Evolutionary conservation across 257 asterid genomes (phyloP), one percentile per base, ranked within the genome.

Genomic region (Fraxinus americana): DNA sequence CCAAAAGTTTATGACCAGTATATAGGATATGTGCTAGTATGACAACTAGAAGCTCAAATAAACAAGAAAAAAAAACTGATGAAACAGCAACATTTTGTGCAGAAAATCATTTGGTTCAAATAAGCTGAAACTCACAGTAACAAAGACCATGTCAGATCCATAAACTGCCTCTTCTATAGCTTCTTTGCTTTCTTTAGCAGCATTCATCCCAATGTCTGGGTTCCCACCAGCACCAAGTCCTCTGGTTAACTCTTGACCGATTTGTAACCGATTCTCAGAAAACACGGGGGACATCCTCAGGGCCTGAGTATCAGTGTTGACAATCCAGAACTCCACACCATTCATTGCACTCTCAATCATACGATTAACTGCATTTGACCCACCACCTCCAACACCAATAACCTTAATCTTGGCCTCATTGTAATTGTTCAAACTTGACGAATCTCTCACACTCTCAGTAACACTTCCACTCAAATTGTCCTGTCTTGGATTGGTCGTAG

Each of bases 151-250:
- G 76, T 87, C 91, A 61, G 91, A 67, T 57, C 91, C 91, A 19
- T 79, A 75, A 81, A 94, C 92, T 29, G 99, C 97, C 32, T 89
- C 91, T 81, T 88, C 99, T 68, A 94, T 90, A 67, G 94, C 74
- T 83, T 87, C 91, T 79, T 88, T 91, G 87, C 98, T 92, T 81
- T 94, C 99, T 45, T 81, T 85, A 52, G 91, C 91, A 43, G 89
- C 89, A 81, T 79, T 87, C 85, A 61, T 87, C 48, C 91, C 91
- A 79, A 87, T 87, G 39, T 85, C 89, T 4, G 91, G 91, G 75
- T 87, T 87, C 43, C 91, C 91, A 70, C 91, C 91, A 67, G 91
- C 91, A 68, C 91, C 91, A 65, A 87, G 91, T 69, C 91, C 91
- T 73, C 89, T 77, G 17, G 91, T 87, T 50, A 87, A 87, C 83